These are phyloP conservation scores for Sporisorium scitamineum DNA, from an alignment of 1,284 basidiomycete species.

Conservation along the genomic window DNA sequence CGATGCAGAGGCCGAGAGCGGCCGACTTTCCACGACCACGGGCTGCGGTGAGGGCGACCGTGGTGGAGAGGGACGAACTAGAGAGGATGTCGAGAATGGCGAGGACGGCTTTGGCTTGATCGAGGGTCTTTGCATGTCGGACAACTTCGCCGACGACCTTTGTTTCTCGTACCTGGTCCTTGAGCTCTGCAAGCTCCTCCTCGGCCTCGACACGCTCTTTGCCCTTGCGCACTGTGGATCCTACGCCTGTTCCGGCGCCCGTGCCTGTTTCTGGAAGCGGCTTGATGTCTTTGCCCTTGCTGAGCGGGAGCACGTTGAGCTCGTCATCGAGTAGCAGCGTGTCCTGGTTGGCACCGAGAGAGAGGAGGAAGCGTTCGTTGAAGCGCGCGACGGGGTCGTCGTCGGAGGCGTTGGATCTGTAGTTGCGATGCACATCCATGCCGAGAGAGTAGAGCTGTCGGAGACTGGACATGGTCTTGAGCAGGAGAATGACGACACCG, in stretches of 20 bases:
- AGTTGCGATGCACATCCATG: conserved; percentile 82
- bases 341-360: conserved; percentile 82
- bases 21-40: conserved; percentile 98
- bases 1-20: conserved; percentile 91
- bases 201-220: conserved; percentile 72
- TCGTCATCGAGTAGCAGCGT: conserved; percentile 97
- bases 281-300: conserved; percentile 91
- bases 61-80: conserved; percentile 80
- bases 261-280: conserved; percentile 75
- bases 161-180: conserved; percentile 83
- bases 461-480: conserved; percentile 95
- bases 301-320: conserved; percentile 95
- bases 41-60: conserved; percentile 91
- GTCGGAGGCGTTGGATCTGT: conserved; percentile 85
- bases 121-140: conserved; percentile 90
- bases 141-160: conserved; percentile 90
- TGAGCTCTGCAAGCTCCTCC: conserved; percentile 82
- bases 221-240: conserved; percentile 71
- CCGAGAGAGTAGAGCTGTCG: conserved; percentile 94
- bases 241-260: conserved; percentile 54
- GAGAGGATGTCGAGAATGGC: conserved; percentile 66
- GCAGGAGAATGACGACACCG: conserved; percentile 87
- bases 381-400: conserved; percentile 92
- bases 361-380: conserved; percentile 87
- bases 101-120: conserved; percentile 74